phyloP scores from a whole-genome alignment of 2,329 filamentous ascomycete genomes.

The Fusarium bactridioides region DNA sequence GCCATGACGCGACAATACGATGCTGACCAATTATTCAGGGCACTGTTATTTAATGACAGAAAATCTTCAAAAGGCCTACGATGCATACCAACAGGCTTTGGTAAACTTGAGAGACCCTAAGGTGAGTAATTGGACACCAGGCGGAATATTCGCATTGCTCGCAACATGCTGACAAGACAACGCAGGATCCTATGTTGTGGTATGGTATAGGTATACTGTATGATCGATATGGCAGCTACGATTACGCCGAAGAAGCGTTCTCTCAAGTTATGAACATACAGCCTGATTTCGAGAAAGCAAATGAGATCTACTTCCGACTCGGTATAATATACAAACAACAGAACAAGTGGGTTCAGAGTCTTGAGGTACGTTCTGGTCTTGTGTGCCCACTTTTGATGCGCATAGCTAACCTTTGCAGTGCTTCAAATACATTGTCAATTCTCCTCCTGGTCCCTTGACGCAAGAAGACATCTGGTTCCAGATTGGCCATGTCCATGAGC shows the following conservation, averaged over 20 bases:
- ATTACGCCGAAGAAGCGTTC: constrained; percentile 97
- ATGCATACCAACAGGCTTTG: constrained; percentile 93
- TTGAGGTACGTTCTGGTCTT: constrained; percentile 72
- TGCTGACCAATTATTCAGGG: constrained; percentile 59
- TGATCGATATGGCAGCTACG: constrained; percentile 92
- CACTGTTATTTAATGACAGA: constrained; percentile 99
- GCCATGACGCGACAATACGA: constrained; percentile 3
- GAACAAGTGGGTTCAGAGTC: constrained; percentile 88
- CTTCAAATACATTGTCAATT: constrained; percentile 96
- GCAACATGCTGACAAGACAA: constrained; percentile 14
- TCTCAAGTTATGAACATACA: constrained; percentile 99
- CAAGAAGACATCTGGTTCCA: constrained; percentile 99
- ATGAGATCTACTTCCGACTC: constrained; percentile 97
- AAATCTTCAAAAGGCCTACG: constrained; percentile 94
- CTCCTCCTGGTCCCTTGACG: constrained; percentile 89
- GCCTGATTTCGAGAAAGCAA: constrained; percentile 96
- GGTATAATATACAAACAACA: constrained; percentile 99
- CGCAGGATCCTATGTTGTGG: constrained; percentile 93
- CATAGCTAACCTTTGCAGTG: constrained; percentile 64
- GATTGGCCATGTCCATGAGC: constrained; percentile 97
- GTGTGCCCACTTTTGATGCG: neutral
- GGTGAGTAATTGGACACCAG: constrained; percentile 58
- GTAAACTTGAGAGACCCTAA: constrained; percentile 94
- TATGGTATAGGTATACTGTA: constrained; percentile 98
- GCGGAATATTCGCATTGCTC: neutral